These are phyloP conservation scores for Hypomyces perniciosus DNA, from an alignment of 2,329 filamentous ascomycete genomes.

Conservation along the genomic window DNA sequence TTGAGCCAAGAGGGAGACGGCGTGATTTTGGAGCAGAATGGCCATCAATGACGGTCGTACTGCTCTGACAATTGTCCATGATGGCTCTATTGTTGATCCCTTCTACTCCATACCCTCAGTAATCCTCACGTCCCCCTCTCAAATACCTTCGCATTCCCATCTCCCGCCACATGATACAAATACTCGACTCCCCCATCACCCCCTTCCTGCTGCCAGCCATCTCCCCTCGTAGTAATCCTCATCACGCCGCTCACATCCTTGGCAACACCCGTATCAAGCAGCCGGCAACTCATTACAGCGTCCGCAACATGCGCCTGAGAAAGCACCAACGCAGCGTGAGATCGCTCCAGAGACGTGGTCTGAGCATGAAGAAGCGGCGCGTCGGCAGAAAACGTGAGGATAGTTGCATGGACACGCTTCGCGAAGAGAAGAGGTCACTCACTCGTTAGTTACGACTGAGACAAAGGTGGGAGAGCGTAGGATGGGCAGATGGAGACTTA, in stretches of 20 bases:
- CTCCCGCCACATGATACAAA: slow-evolving; percentile 72
- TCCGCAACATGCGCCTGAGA: slow-evolving; percentile 68
- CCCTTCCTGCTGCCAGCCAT: slow-evolving; percentile 17
- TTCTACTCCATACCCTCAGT: too few species aligned
- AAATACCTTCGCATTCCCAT: slow-evolving; percentile 78
- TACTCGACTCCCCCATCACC: slow-evolving; percentile 59
- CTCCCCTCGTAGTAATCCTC: slow-evolving; percentile 58
- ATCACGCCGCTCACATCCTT: slow-evolving; percentile 86
- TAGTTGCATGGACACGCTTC: slow-evolving; percentile 56
- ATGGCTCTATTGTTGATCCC: background rate
- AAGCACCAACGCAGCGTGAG: slow-evolving; percentile 65
- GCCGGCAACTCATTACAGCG: slow-evolving; percentile 64
- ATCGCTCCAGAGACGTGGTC: slow-evolving; percentile 60
- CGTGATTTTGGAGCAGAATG: too few species aligned
- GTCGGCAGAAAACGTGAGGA: slow-evolving; percentile 68
- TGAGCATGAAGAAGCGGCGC: slow-evolving; percentile 59
- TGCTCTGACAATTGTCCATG: background rate
- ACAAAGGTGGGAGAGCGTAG: background rate
- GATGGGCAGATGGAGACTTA: slow-evolving; percentile 33
- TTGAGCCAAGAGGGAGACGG: too few species aligned
- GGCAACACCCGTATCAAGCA: slow-evolving; percentile 82
- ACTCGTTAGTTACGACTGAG: background rate
- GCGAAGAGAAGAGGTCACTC: too few species aligned
- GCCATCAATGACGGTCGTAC: background rate
- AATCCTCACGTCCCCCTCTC: slow-evolving; percentile 55